Conservation (phyloP, 2,329 filamentous ascomycete species). For the Aspergillus eucalypticola region DNA sequence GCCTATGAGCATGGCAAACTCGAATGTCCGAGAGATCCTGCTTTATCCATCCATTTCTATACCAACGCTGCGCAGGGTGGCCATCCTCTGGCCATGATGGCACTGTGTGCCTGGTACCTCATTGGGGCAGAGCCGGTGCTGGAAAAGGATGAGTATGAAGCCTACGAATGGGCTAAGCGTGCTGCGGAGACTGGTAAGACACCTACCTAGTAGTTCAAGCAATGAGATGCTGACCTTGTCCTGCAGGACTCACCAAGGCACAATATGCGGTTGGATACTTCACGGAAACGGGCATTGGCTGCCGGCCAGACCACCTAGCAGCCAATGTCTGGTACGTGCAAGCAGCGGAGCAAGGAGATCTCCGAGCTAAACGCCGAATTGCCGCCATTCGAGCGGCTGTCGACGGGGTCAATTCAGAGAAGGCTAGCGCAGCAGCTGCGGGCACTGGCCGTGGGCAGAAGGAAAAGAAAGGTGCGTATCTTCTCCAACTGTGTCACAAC, state of each 20-base stretch:
- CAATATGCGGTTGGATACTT: conserved; percentile 96
- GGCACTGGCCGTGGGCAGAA: conserved; percentile 16
- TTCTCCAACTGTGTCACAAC: not conserved
- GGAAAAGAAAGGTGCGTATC: conserved; percentile 11
- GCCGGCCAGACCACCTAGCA: conserved; percentile 88
- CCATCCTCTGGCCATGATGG: conserved; percentile 92
- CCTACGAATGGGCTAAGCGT: conserved; percentile 90
- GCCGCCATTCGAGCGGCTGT: conserved; percentile 84
- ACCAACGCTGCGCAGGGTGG: conserved; percentile 84
- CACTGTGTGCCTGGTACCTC: conserved; percentile 97
- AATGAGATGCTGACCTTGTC: not conserved
- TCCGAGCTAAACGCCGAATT: conserved; percentile 82
- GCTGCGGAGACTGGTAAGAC: conserved; percentile 79
- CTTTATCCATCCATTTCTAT: conserved; percentile 95
- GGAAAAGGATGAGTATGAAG: conserved; percentile 93
- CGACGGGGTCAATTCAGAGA: conserved; percentile 49
- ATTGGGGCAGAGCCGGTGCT: conserved; percentile 88
- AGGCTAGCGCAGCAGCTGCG: conserved; percentile 22
- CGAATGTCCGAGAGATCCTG: conserved; percentile 84
- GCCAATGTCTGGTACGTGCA: conserved; percentile 99
- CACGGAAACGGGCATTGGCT: conserved; percentile 97
- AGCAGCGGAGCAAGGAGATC: conserved; percentile 88
- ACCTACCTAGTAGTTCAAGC: no score
- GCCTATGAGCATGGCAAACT: conserved; percentile 92
- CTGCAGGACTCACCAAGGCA: conserved; percentile 61